Evolutionary conservation across 2,329 filamentous ascomycete species (phyloP).

Genomic region (Hirsutella rhossiliensis): DNA sequence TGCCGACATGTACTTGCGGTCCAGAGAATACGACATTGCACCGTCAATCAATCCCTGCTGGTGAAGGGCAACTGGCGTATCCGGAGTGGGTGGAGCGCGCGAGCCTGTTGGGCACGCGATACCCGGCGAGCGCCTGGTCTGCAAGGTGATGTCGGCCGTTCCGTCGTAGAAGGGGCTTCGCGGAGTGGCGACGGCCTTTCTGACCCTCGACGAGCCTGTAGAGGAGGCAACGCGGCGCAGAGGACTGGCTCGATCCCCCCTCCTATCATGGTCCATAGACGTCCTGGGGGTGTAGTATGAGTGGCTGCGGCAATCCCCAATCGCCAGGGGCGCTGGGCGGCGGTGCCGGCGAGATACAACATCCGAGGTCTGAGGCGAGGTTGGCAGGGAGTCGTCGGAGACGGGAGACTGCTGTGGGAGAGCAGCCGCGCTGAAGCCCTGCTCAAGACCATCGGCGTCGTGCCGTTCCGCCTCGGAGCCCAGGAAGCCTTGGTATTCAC

Average conservation of each 20-base stretch:
- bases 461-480: background rate
- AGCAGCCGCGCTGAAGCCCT: background rate
- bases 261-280: constrained; percentile 31
- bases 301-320: constrained; percentile 30
- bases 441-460: constrained; percentile 1
- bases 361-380: constrained; percentile 38
- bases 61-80: constrained; percentile 30
- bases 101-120: constrained; percentile 23
- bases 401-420: constrained; percentile 4
- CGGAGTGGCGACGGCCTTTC: constrained; percentile 18
- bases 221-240: constrained; percentile 44
- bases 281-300: constrained; percentile 32
- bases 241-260: constrained; percentile 31
- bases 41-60: constrained; percentile 26
- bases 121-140: constrained; percentile 31
- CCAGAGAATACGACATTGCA: constrained; percentile 20
- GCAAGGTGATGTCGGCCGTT: constrained; percentile 18
- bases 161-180: constrained; percentile 29
- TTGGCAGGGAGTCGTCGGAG: constrained; percentile 19
- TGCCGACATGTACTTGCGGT: constrained; percentile 16
- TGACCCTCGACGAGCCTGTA: constrained; percentile 25
- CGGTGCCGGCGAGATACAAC: constrained; percentile 40
- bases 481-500: constrained; percentile 3
- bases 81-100: constrained; percentile 36
- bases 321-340: constrained; percentile 31